phyloP scores from a whole-genome alignment of 2,329 filamentous ascomycete genomes.

The Fusarium graminum region DNA sequence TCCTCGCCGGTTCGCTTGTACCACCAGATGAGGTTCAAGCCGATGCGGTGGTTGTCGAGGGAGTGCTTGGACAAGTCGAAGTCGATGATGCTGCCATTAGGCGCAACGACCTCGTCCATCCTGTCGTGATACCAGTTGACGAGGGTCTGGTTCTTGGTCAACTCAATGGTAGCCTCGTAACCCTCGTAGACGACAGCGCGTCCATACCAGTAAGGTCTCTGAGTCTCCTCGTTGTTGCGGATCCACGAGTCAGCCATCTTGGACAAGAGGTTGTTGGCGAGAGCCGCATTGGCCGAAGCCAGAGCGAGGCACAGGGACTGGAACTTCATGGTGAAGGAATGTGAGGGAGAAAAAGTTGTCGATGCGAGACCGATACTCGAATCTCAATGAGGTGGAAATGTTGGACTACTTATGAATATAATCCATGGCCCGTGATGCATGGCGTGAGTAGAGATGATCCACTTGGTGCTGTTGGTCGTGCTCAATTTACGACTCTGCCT shows the following conservation, averaged over 20 bases:
- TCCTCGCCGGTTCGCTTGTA: conserved; percentile 60
- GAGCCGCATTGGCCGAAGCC: conserved; percentile 35
- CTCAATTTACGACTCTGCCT: background rate
- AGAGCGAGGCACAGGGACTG: conserved; percentile 35
- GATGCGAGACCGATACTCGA: conserved; percentile 13
- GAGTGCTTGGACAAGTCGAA: conserved; percentile 64
- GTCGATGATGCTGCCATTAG: conserved; percentile 58
- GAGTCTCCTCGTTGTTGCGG: conserved; percentile 40
- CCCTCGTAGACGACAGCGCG: conserved; percentile 41
- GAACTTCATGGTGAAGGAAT: conserved; percentile 35
- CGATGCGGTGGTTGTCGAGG: conserved; percentile 66
- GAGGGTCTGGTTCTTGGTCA: conserved; percentile 59
- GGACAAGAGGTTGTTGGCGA: conserved; percentile 32
- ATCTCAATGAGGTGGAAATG: background rate
- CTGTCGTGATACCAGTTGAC: conserved; percentile 59
- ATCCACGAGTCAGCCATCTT: conserved; percentile 42
- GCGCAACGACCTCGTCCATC: conserved; percentile 59
- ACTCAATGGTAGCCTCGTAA: conserved; percentile 51
- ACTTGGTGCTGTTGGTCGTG: conserved; percentile 9
- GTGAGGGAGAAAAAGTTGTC: conserved; percentile 19
- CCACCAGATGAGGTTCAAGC: conserved; percentile 65
- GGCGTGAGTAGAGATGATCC: conserved; percentile 13
- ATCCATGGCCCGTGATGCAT: background rate
- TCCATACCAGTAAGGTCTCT: conserved; percentile 43
- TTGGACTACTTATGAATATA: conserved; percentile 9